Base-by-base conservation (phyloP, 441 rosid species). In the Euphorbia schlechtendalii region DNA sequence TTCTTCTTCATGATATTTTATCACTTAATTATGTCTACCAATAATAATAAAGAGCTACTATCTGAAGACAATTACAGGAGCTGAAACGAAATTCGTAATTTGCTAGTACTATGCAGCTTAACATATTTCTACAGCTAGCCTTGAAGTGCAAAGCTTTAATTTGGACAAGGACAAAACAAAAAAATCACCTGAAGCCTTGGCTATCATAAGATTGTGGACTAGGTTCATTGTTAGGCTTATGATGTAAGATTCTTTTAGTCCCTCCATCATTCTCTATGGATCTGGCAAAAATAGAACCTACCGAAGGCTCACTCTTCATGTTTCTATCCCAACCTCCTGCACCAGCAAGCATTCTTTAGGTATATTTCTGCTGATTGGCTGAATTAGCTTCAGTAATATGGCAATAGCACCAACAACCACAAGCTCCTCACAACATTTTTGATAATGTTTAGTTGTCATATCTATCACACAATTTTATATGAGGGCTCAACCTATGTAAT, bases 341-440 rank as follows among this genome's bases (percentile, higher is more conserved):
- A 68, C 84, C 85, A 69, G 81, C 77, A 68, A 86, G 76, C 73
- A 86, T 59, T 73, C 80, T 79, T 20, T n/a, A n/a, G n/a, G 46
- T 30, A 51, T 82, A 79, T 97, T 93, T 75, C 89, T 83, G 61
- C 83, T 90, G 77, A 86, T 83, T 14, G 92, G 80, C 34, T 83
- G 78, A 43, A 93, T 88, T 62, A 80, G 77, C 68, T 84, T 80
- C 68, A 93, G 77, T 61, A 90, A 71, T 56, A 77, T 83, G 54
- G 75, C 74, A 64, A 88, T 78, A 58, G 99, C 96, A 54, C 97
- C 99, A 0, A 90, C 97, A 58, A 80, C 92, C 61, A 89, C 96
- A 32, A 93, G 92, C 68, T 90, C 82, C 78, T 87, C 96, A 17
- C 97, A 90, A 70, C 96, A 90, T 77, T 65, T 93, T 36, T 80